Conservation (phyloP, 108 stramenopile genomes). For the Nannochloropsis salina region DNA sequence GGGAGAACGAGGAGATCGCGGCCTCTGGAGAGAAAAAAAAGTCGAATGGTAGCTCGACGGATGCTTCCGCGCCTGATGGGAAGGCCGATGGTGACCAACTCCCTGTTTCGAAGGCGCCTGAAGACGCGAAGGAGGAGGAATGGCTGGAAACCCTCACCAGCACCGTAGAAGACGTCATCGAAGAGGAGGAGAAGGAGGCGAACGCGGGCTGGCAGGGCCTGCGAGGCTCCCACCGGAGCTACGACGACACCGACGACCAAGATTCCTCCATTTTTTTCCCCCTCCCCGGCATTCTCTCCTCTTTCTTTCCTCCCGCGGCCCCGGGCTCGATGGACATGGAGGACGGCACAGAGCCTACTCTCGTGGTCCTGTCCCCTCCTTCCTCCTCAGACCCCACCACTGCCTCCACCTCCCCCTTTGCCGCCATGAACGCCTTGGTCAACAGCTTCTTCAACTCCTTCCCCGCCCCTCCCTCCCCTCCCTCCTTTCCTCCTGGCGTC, state of each 20-base stretch:
- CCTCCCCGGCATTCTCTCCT: neutral
- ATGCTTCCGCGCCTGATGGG: neutral
- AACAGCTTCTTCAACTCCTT: neutral
- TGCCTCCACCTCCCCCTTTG: neutral
- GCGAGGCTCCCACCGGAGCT: neutral
- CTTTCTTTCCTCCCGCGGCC: neutral
- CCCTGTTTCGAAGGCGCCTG: neutral
- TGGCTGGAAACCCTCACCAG: neutral
- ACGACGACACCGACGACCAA: neutral
- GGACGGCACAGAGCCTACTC: neutral
- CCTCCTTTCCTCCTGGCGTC: neutral
- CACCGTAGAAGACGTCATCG: neutral
- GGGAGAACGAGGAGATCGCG: no score
- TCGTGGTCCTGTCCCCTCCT: neutral
- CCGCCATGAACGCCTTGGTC: constrained; percentile 6
- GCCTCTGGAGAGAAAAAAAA: no score
- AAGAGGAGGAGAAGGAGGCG: neutral
- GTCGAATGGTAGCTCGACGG: no score
- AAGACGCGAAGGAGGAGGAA: neutral
- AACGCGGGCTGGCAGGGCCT: neutral
- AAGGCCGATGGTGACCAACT: no score
- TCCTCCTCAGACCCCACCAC: neutral
- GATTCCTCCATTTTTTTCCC: neutral
- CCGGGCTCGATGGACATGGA: neutral
- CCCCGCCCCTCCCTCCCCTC: neutral